A percentile compares a stretch with the other conserved stretches of the same genome.
Evolutionary conservation across 148 eudicot species (phyloP).

Genomic region (Tetragonia tetragonoides): DNA sequence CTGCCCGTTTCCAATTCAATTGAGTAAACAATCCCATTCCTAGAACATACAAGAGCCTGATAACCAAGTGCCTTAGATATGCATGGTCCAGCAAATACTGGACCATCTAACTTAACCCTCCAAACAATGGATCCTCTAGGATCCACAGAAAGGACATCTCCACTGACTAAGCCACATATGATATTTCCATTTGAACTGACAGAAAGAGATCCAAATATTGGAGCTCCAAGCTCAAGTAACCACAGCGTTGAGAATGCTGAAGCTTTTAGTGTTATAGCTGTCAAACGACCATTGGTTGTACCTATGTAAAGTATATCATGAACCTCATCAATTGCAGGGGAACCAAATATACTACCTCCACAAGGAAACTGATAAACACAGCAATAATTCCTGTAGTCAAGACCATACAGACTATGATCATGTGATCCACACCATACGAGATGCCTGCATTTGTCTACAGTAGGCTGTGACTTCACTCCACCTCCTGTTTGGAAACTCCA

Average conservation of each 20-base stretch:
- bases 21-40: slow-evolving; percentile 72
- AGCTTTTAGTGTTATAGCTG: slow-evolving; percentile 56
- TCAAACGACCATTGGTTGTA: slow-evolving; percentile 72
- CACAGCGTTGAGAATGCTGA: slow-evolving; percentile 48
- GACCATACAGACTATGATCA: slow-evolving; percentile 76
- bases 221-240: slow-evolving; percentile 67
- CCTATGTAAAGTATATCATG: slow-evolving; percentile 57
- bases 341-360: slow-evolving; percentile 80
- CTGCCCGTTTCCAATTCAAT: slow-evolving; percentile 55
- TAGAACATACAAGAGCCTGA: slow-evolving; percentile 70
- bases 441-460: slow-evolving; percentile 60
- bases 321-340: slow-evolving; percentile 71
- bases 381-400: slow-evolving; percentile 62
- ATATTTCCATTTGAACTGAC: slow-evolving; percentile 54
- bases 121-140: slow-evolving; percentile 54
- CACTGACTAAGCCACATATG: slow-evolving; percentile 76
- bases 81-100: slow-evolving; percentile 86
- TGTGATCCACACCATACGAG: slow-evolving; percentile 97
- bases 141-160: slow-evolving; percentile 58
- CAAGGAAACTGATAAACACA: slow-evolving; percentile 62
- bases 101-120: slow-evolving; percentile 67
- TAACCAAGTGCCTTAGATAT: slow-evolving; percentile 44
- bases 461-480: slow-evolving; percentile 85
- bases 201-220: slow-evolving; percentile 79
- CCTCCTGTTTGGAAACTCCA: slow-evolving; percentile 85